A percentile compares a stretch with the other conserved stretches of the same genome.
Conservation (phyloP, 176 grass and related monocot species). For the Ensete ventricosum region DNA sequence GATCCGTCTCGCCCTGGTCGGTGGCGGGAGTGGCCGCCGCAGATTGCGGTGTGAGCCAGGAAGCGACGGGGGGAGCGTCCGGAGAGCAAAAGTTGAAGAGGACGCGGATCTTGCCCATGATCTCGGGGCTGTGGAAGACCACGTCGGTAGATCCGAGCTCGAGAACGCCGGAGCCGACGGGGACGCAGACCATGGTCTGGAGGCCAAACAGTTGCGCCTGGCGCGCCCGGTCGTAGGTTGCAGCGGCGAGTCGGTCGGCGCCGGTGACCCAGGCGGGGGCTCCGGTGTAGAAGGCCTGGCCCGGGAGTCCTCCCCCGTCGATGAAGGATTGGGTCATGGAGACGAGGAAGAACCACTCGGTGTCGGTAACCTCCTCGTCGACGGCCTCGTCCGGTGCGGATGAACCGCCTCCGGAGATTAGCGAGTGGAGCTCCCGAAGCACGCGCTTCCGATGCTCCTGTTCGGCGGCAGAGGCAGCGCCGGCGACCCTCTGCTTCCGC, state of each 20-base stretch:
- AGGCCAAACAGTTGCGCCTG: slow-evolving; percentile 65
- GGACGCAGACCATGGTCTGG: slow-evolving; percentile 86
- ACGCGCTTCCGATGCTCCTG: slow-evolving; percentile 88
- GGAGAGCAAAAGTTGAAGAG: slow-evolving; percentile 54
- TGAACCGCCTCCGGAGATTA: slow-evolving; percentile 42
- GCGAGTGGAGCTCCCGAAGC: slow-evolving; percentile 75
- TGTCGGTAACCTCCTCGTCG: slow-evolving; percentile 90
- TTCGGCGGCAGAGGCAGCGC: slow-evolving; percentile 34
- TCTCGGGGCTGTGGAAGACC: slow-evolving; percentile 51
- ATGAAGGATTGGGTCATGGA: slow-evolving; percentile 88
- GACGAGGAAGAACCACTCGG: slow-evolving; percentile 99
- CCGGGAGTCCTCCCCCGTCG: slow-evolving; percentile 36
- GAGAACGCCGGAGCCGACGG: slow-evolving; percentile 62
- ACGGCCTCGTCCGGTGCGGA: slow-evolving; percentile 46
- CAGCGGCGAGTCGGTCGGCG: slow-evolving; percentile 21
- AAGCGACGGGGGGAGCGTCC: not conserved
- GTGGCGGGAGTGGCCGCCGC: slow-evolving; percentile 5
- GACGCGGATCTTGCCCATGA: slow-evolving; percentile 41
- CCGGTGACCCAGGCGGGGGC: slow-evolving; percentile 56
- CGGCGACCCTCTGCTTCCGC: slow-evolving; percentile 32
- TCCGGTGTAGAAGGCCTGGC: slow-evolving; percentile 44
- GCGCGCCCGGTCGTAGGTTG: slow-evolving; percentile 55
- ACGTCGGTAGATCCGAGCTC: slow-evolving; percentile 82
- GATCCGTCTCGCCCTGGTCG: slow-evolving; percentile 55
- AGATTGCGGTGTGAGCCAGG: not conserved